phyloP scores from a whole-genome alignment of 2,329 filamentous ascomycete genomes.

The Fusarium nanum region DNA sequence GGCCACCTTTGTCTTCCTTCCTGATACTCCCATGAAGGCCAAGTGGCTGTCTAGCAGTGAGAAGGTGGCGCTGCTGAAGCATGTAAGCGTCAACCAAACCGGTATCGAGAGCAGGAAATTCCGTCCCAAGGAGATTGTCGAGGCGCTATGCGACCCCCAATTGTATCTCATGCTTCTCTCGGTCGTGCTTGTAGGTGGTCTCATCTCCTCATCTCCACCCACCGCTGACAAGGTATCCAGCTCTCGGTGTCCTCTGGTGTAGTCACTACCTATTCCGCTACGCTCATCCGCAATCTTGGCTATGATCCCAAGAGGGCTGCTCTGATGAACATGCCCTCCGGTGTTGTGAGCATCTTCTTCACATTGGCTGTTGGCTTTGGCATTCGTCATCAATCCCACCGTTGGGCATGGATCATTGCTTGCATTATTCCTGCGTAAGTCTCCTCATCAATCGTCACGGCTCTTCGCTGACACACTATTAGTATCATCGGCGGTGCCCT shows the following conservation, averaged over 20 bases:
- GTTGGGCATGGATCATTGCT: slow-evolving; percentile 62
- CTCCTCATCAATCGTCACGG: fast-evolving
- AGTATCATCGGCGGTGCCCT: slow-evolving; percentile 62
- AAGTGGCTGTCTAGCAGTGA: slow-evolving; percentile 59
- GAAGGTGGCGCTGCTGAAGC: slow-evolving; percentile 62
- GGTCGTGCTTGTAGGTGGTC: slow-evolving; percentile 49
- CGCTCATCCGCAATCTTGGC: slow-evolving; percentile 61
- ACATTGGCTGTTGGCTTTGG: slow-evolving; percentile 61
- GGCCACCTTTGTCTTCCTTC: slow-evolving; percentile 50
- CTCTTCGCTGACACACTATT: not conserved
- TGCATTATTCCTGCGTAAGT: slow-evolving; percentile 62
- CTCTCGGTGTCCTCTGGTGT: slow-evolving; percentile 65
- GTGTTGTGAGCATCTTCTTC: slow-evolving; percentile 64
- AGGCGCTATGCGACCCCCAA: slow-evolving; percentile 64
- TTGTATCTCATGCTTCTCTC: slow-evolving; percentile 62
- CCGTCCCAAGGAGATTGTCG: slow-evolving; percentile 63
- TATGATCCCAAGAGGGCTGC: slow-evolving; percentile 59
- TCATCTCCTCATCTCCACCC: too few relatives aligned
- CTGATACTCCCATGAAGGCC: slow-evolving; percentile 61
- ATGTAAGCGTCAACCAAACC: slow-evolving; percentile 68
- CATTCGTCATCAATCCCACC: slow-evolving; percentile 59
- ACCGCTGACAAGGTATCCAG: slow-evolving; percentile 21
- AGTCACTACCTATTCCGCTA: slow-evolving; percentile 66
- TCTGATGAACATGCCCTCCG: slow-evolving; percentile 66
- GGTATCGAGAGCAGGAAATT: slow-evolving; percentile 67